A percentile compares a stretch with the other conserved stretches of the same genome.
Conservation (phyloP, 2,329 filamentous ascomycete species). For the Epicoccum sorghinum region DNA sequence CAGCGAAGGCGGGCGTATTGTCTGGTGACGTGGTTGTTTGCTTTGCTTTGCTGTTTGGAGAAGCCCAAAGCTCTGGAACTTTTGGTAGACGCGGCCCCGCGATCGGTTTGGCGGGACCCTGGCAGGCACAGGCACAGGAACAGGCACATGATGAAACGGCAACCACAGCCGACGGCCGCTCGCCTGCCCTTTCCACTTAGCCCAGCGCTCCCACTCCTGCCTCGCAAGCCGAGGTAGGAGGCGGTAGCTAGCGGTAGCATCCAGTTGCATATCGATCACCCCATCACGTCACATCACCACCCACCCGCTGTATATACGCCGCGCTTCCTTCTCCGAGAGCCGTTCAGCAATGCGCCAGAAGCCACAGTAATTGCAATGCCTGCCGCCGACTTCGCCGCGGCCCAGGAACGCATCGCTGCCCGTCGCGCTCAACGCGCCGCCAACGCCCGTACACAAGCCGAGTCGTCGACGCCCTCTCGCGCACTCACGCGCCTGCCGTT, state of each 20-base stretch:
- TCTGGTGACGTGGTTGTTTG: background rate
- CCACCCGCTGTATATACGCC: slow-evolving; percentile 4
- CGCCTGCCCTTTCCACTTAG: slow-evolving; percentile 13
- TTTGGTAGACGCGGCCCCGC: background rate
- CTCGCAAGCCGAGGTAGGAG: no score
- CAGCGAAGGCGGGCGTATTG: background rate
- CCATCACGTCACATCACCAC: slow-evolving; percentile 19
- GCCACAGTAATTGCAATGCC: slow-evolving; percentile 29
- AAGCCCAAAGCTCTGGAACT: background rate
- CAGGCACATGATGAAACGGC: background rate
- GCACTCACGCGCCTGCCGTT: slow-evolving; percentile 51
- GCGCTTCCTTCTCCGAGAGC: background rate
- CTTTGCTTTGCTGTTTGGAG: background rate
- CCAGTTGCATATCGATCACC: slow-evolving; percentile 22
- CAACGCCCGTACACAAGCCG: slow-evolving; percentile 59
- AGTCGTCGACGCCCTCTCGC: slow-evolving; percentile 54
- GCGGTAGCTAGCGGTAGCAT: background rate
- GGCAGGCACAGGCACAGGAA: background rate
- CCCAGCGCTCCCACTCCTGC: background rate
- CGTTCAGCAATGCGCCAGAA: background rate
- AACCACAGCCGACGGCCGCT: background rate
- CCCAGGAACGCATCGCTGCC: slow-evolving; percentile 83
- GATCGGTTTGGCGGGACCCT: slow-evolving; percentile 7
- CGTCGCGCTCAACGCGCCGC: slow-evolving; percentile 78
- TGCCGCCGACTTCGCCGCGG: slow-evolving; percentile 78